Evolutionary conservation across 768 basidiomycete genomes (phyloP), one percentile per base, ranked within the genome.

Genomic region (Cystofilobasidium capitatum): DNA sequence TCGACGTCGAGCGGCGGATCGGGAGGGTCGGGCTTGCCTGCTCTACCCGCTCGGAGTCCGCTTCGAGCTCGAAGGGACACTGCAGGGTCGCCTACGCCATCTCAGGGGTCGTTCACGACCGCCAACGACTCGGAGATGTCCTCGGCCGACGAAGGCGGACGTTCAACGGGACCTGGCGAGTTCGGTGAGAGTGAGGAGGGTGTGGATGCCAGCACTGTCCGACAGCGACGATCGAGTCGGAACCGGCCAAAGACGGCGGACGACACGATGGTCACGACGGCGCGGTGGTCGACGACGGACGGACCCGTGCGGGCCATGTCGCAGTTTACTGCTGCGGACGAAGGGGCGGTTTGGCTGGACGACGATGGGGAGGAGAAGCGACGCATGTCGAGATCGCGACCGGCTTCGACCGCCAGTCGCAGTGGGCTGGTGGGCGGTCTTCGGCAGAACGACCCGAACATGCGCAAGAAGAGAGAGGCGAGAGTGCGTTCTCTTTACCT

Each of bases 381-480:
- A 2, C 26, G 51, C 2, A 55, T 55, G 51, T 55, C 51, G 51
- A 8, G 51, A 2, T 22, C 29, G 3, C 51, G 51, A 10, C 51
- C 51, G 13, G 9, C 20, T 7, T 55, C 51, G 51, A 55, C 51
- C 14, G 26, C 51, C 5, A 55, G 51, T 16, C 26, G 51, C 9
- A 55, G 29, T 31, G 31, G 51, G 12, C 51, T 55, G 3, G 51
- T 55, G 29, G 51, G 24, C 14, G 49, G 51, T 31, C 2, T 22
- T 7, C 51, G 51, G 2, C 5, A 22, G 47, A 49, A 22, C 3
- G 51, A 55, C 29, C 29, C 51, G 2, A 10, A 33, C 29, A 55
- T 55, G 57, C 51, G 37, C n/a, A 64, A 57, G 22, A 51, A 54
- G 51, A 54, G 63, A 13, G 63, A 64, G 63, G 63, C 63, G 26